A percentile compares a stretch with the other conserved stretches of the same genome.
These are phyloP conservation scores for Colletotrichum tofieldiae DNA, from an alignment of 2,329 filamentous ascomycete genomes.

Conservation along the genomic window DNA sequence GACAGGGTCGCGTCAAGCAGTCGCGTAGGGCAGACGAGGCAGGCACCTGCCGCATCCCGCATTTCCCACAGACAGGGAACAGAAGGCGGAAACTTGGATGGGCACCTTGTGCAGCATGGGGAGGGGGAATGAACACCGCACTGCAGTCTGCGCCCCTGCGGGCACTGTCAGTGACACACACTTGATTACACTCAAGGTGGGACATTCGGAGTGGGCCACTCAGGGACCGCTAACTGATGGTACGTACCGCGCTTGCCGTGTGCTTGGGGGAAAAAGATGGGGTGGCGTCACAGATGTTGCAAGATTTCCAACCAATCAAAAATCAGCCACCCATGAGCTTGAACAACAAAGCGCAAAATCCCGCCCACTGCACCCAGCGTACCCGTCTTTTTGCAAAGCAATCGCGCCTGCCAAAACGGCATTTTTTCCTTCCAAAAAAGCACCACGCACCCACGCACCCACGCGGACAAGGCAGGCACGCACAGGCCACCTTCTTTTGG, in stretches of 20 bases:
- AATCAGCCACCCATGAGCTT: conserved; percentile 27
- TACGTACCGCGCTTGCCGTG: conserved; percentile 28
- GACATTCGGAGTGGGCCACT: neutral
- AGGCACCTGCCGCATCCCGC: conserved; percentile 18
- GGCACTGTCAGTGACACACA: neutral
- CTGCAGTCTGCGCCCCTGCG: neutral
- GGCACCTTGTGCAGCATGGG: conserved; percentile 1
- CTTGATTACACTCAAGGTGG: neutral
- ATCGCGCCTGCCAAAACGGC: conserved; percentile 38
- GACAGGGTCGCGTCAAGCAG: neutral
- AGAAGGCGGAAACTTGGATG: conserved; percentile 21
- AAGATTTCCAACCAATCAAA: conserved; percentile 44
- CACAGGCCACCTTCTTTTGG: conserved; percentile 41
- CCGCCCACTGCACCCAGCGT: conserved; percentile 3
- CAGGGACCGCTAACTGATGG: neutral
- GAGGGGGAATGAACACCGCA: neutral
- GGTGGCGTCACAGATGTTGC: conserved; percentile 36
- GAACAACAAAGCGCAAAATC: conserved; percentile 36
- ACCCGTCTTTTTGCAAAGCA: conserved; percentile 30
- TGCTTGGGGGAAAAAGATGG: conserved; percentile 35
- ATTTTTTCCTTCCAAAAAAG: conserved; percentile 19
- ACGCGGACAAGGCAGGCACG: conserved; percentile 20
- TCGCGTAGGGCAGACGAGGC: neutral
- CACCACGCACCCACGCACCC: conserved; percentile 6
- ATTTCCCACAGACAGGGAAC: conserved; percentile 20